Percentiles rank a stretch among this genome's conserved stretches.
phyloP scores from a whole-genome alignment of 805 yeast genomes.

The Candida broadrunensis region DNA sequence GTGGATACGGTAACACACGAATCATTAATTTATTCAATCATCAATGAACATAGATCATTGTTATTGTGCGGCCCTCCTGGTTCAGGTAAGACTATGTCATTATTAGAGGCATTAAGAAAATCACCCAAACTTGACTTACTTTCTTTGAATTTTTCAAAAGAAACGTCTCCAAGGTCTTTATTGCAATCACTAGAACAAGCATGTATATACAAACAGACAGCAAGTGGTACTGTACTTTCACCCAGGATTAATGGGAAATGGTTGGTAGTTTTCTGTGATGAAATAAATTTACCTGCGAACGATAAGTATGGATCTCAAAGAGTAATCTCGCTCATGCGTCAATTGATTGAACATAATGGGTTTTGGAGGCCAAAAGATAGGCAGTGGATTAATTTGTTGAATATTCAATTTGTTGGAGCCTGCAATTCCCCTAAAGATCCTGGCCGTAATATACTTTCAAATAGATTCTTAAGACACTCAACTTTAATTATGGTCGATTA shows the following conservation, averaged over 20 bases:
- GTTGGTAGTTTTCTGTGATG: slow-evolving; percentile 88
- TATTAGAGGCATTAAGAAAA: slow-evolving; percentile 62
- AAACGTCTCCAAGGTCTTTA: slow-evolving; percentile 61
- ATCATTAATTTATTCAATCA: slow-evolving; percentile 49
- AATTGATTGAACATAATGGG: slow-evolving; percentile 68
- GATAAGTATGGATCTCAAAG: slow-evolving; percentile 75
- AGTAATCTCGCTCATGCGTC: slow-evolving; percentile 70
- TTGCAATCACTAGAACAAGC: slow-evolving; percentile 67
- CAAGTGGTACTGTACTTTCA: slow-evolving; percentile 49
- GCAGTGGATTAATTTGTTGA: slow-evolving; percentile 63
- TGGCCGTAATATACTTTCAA: slow-evolving; percentile 60
- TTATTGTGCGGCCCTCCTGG: slow-evolving; percentile 96
- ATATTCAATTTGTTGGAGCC: slow-evolving; percentile 88
- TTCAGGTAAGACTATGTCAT: slow-evolving; percentile 92
- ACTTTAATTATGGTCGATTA: slow-evolving; percentile 72
- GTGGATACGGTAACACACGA: slow-evolving; percentile 73
- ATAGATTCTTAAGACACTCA: slow-evolving; percentile 65
- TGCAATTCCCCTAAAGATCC: slow-evolving; percentile 86
- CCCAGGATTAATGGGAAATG: slow-evolving; percentile 65
- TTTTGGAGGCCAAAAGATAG: slow-evolving; percentile 65
- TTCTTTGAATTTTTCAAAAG: slow-evolving; percentile 80
- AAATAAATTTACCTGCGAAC: slow-evolving; percentile 73
- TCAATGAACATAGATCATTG: slow-evolving; percentile 57
- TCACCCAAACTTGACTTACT: slow-evolving; percentile 57
- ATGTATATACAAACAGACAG: slow-evolving; percentile 56